Conservation (phyloP, 768 basidiomycete genomes). For the Lentinula sp. region DNA sequence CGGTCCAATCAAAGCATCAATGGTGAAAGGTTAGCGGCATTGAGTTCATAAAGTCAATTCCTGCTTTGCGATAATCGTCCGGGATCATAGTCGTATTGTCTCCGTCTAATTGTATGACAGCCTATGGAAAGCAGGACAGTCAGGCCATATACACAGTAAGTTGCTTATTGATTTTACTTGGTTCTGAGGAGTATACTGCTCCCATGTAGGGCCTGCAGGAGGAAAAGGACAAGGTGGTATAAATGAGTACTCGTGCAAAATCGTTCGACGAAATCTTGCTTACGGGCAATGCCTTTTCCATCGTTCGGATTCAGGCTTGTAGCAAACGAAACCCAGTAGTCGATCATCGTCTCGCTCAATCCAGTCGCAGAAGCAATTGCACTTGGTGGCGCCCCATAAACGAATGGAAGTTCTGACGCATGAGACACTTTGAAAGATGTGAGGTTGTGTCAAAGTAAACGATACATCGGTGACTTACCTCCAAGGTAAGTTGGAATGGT, state of each 20-base stretch:
- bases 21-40: constrained; percentile 18
- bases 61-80: constrained; percentile 28
- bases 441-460: neutral
- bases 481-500: constrained; percentile 3
- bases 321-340: constrained; percentile 43
- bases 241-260: neutral
- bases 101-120: constrained; percentile 29
- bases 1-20: neutral
- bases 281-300: constrained; percentile 28
- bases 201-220: constrained; percentile 21
- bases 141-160: neutral
- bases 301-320: constrained; percentile 39
- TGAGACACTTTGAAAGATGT: constrained; percentile 18
- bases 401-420: constrained; percentile 22
- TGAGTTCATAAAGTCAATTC: constrained; percentile 30
- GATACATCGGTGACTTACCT: constrained; percentile 1
- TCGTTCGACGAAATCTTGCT: neutral
- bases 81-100: constrained; percentile 27
- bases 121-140: constrained; percentile 13
- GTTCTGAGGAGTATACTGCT: constrained; percentile 21
- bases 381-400: constrained; percentile 20
- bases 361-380: constrained; percentile 11
- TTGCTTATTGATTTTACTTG: constrained; percentile 12
- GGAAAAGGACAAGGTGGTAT: too few relatives aligned
- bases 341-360: constrained; percentile 30